These are phyloP conservation scores for Neofusicoccum ribis DNA, from an alignment of 2,329 filamentous ascomycete genomes.

Conservation along the genomic window DNA sequence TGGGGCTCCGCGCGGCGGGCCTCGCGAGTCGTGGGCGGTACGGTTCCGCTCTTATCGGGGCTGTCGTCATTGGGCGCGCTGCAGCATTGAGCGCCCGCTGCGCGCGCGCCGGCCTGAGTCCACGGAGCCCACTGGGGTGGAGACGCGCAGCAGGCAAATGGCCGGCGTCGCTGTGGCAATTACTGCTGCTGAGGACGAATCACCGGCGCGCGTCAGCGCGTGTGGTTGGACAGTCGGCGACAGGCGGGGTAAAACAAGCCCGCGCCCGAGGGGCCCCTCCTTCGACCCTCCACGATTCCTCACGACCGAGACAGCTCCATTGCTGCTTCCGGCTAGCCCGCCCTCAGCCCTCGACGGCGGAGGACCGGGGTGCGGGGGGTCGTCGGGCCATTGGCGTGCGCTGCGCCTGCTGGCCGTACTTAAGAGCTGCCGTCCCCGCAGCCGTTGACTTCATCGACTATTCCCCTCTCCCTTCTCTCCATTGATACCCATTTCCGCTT, in stretches of 20 bases:
- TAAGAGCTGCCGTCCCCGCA: conserved; percentile 15
- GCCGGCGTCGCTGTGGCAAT: not conserved
- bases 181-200: not conserved
- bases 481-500: conserved; percentile 29
- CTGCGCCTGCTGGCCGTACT: not conserved
- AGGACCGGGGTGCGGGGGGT: conserved; percentile 12
- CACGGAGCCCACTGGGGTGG: conserved; percentile 2
- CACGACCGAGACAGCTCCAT: conserved; percentile 15
- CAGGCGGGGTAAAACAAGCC: conserved; percentile 10
- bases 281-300: conserved; percentile 9
- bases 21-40: conserved; percentile 10
- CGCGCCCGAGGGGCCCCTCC: conserved; percentile 11
- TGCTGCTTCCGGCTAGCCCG: not conserved
- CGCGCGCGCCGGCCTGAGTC: not conserved
- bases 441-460: not conserved
- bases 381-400: conserved; percentile 7
- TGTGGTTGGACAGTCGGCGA: not conserved
- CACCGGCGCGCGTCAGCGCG: not conserved
- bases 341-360: not conserved
- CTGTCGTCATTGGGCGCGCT: not conserved
- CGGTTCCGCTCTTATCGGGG: conserved; percentile 14
- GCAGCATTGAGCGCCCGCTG: conserved; percentile 1
- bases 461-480: not conserved
- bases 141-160: not conserved
- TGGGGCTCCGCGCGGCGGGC: conserved; percentile 7